phyloP scores from a whole-genome alignment of 352 stramenopile species.

The Thalassiosira hispida region DNA sequence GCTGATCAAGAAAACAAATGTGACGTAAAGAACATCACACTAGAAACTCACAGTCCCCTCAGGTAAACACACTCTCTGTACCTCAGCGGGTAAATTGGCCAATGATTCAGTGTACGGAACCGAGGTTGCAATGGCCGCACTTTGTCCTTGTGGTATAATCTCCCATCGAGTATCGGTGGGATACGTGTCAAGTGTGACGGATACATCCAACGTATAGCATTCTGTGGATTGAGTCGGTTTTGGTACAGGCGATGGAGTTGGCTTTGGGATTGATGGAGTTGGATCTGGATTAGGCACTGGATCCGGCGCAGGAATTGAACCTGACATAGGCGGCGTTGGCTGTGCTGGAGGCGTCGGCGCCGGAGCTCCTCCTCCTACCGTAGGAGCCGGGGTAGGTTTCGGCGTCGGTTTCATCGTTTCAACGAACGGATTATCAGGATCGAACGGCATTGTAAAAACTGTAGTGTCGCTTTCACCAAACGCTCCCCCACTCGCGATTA shows the following conservation, averaged over 20 bases:
- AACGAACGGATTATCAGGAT: neutral
- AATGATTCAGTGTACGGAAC: neutral
- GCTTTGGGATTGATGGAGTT: neutral
- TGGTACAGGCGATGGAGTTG: neutral
- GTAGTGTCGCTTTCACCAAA: neutral
- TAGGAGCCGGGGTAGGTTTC: neutral
- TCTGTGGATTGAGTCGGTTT: neutral
- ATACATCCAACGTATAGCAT: slow-evolving; percentile 5
- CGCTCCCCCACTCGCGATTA: slow-evolving; percentile 3
- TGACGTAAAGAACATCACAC: too few relatives aligned
- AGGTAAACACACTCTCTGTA: slow-evolving; percentile 7
- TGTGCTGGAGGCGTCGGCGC: neutral
- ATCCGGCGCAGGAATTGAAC: neutral
- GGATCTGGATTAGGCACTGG: neutral
- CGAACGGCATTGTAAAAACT: slow-evolving; percentile 10
- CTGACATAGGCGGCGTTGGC: neutral
- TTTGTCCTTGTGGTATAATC: slow-evolving; percentile 6
- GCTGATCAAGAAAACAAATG: too few relatives aligned
- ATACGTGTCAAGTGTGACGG: slow-evolving; percentile 11
- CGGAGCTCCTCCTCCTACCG: neutral
- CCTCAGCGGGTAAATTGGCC: neutral
- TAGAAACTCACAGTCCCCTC: too few relatives aligned
- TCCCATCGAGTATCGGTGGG: slow-evolving; percentile 18
- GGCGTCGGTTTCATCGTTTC: neutral
- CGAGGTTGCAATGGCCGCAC: slow-evolving; percentile 5